Evolutionary conservation across 352 stramenopile genomes (phyloP).

Genomic region (Phytophthora citricola): DNA sequence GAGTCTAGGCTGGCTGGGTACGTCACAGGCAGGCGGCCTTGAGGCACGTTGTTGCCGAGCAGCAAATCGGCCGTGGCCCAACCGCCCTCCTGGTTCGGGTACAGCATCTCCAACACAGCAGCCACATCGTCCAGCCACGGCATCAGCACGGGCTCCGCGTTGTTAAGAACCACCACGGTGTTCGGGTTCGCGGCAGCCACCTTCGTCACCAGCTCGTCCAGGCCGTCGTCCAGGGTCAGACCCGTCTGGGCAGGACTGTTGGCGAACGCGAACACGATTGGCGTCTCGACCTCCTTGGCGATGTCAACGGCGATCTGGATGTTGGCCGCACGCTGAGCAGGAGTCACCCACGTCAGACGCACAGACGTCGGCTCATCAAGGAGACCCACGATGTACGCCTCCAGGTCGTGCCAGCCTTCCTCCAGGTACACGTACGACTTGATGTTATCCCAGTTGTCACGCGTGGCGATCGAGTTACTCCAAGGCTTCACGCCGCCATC

Average conservation of each 20-base stretch:
- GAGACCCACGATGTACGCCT: conserved; percentile 32
- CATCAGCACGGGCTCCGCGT: conserved; percentile 39
- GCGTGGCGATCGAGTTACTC: conserved; percentile 40
- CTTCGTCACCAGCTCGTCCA: conserved; percentile 37
- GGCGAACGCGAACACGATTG: conserved; percentile 42
- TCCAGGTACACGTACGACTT: conserved; percentile 39
- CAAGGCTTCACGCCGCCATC: conserved; percentile 38
- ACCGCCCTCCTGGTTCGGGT: conserved; percentile 44
- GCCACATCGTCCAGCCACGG: conserved; percentile 38
- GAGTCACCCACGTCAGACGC: conserved; percentile 40
- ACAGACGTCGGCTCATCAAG: conserved; percentile 39
- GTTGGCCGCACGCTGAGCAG: conserved; percentile 37
- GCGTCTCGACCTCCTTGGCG: conserved; percentile 35
- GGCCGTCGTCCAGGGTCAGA: conserved; percentile 15
- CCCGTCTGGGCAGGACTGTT: conserved; percentile 32
- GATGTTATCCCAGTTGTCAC: conserved; percentile 43
- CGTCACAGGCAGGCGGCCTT: conserved; percentile 38
- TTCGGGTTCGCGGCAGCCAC: conserved; percentile 41
- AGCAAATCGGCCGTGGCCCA: conserved; percentile 41
- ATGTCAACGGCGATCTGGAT: conserved; percentile 41
- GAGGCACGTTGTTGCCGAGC: conserved; percentile 38
- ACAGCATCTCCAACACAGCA: conserved; percentile 43
- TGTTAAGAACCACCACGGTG: conserved; percentile 45
- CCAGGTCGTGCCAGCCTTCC: conserved; percentile 36
- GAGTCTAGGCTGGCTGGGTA: conserved; percentile 36